Base-by-base conservation (phyloP, 2,329 filamentous ascomycete species). In the Aspergillus hiratsukae region DNA sequence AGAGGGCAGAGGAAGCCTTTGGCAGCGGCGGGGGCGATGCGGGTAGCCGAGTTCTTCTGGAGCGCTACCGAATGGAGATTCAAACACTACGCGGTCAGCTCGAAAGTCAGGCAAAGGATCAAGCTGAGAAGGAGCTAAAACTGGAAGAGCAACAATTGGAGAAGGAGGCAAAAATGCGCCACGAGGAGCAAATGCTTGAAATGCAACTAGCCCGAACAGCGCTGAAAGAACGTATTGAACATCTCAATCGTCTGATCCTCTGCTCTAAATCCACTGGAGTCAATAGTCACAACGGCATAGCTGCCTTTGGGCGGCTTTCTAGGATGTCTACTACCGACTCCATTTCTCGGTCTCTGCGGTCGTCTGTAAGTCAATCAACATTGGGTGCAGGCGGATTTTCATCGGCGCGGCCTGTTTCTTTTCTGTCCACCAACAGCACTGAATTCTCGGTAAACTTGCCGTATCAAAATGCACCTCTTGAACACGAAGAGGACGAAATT, bases 131-230 rank as follows among this genome's bases (percentile, higher is more conserved):
- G 49, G 84, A 88, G 53, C 58, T 79, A 25, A 84, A 82, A 51
- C 83, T 88, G 58, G 84, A 86, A 50, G 84, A 89, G 66, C 85
- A 89, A 63, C 90, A 94, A 67, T 83, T 87, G 63, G 86, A 94
- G 71, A 85, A 88, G 64, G 90, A 97, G 74, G 89, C 89, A 7
- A 87, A 91, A 63, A 84, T 90, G 63, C 86, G 91, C 41, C 94
- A 97, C 64, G 92, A 97, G 70, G 94, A 97, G 76, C 94, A 99
- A 73, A 93, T 99, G 83, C 81, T 99, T 54, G 94, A 99, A 75
- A 97, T 99, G 90, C 94, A 99, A 72, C 83, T 99, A 49, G 94
- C 94, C 31, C 86, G 94, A 45, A 99, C 94, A 0, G 94, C 94
- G 0, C 78, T 99, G 54, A 99, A 97, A 73, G 94, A 99, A 78